These are phyloP conservation scores for Phyllostachys edulis DNA, from an alignment of 176 grass and related monocot species.

Conservation along the genomic window DNA sequence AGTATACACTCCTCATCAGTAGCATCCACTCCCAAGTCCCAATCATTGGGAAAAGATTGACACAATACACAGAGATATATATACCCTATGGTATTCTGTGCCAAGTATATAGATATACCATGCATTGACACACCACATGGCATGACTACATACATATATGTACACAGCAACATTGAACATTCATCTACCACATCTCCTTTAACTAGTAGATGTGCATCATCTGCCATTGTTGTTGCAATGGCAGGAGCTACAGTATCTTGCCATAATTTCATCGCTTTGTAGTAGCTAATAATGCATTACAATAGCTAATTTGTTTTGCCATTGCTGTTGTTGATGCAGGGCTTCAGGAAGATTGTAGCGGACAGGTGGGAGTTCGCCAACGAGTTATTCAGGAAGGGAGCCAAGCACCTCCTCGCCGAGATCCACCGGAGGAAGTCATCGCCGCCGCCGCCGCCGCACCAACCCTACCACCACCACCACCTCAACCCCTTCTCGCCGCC, in stretches of 20 bases:
- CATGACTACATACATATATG: not conserved
- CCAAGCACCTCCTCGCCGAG: constrained; percentile 83
- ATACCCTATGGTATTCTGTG: not conserved
- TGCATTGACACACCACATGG: not conserved
- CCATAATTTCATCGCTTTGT: not conserved
- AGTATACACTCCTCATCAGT: not conserved
- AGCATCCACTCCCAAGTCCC: not conserved
- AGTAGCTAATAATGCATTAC: not conserved
- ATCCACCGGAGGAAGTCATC: constrained; percentile 81
- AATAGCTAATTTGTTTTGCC: not conserved
- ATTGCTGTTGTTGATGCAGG: constrained; percentile 41
- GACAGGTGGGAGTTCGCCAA: constrained; percentile 98
- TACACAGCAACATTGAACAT: not conserved
- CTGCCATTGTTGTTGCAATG: not conserved
- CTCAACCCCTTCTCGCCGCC: constrained; percentile 50
- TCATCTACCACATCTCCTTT: not conserved
- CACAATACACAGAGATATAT: not conserved
- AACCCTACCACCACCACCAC: constrained; percentile 41
- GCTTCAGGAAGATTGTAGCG: constrained; percentile 92
- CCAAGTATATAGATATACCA: not conserved
- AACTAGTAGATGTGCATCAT: not conserved
- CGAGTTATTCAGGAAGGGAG: constrained; percentile 92
- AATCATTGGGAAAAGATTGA: constrained; percentile 39
- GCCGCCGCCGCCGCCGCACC: constrained; percentile 40
- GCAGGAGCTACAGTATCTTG: not conserved